Percentiles rank a stretch among this genome's conserved stretches.
Conservation (phyloP, 495 filamentous ascomycete genomes). For the Geopyxis carbonaria region DNA sequence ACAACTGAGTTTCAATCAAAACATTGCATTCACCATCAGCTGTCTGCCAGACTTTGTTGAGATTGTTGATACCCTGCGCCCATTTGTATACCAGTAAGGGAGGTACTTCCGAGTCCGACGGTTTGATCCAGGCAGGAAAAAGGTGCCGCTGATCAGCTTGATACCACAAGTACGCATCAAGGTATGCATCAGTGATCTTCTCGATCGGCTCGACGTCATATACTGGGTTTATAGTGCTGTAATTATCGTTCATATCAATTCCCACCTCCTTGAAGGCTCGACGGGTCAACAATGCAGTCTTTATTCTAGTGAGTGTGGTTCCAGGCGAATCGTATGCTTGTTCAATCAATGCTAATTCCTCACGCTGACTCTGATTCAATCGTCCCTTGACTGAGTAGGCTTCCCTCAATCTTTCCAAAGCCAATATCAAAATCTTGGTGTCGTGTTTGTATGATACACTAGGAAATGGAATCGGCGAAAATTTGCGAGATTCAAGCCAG, state of each 20-base stretch:
- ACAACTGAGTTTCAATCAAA: constrained; percentile 95
- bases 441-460: constrained; percentile 99
- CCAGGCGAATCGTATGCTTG: constrained; percentile 97
- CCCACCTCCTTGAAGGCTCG: constrained; percentile 98
- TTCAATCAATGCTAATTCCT: constrained; percentile 93
- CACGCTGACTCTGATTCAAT: constrained; percentile 92
- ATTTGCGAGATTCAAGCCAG: constrained; percentile 96
- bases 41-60: constrained; percentile 94
- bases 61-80: constrained; percentile 98
- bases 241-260: constrained; percentile 99
- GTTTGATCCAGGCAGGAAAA: constrained; percentile 98
- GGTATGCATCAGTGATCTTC: constrained; percentile 98
- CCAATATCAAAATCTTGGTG: constrained; percentile 95
- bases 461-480: constrained; percentile 96
- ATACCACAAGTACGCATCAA: constrained; percentile 99
- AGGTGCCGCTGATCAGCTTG: constrained; percentile 96
- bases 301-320: constrained; percentile 89
- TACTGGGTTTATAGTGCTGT: constrained; percentile 95
- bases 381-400: constrained; percentile 96
- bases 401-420: constrained; percentile 82
- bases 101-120: constrained; percentile 97
- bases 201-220: constrained; percentile 99
- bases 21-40: constrained; percentile 95
- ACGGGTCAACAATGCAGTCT: constrained; percentile 92
- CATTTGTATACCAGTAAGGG: constrained; percentile 95